Base-by-base conservation (phyloP, 306 rosid species). In the Dryas drummondii region DNA sequence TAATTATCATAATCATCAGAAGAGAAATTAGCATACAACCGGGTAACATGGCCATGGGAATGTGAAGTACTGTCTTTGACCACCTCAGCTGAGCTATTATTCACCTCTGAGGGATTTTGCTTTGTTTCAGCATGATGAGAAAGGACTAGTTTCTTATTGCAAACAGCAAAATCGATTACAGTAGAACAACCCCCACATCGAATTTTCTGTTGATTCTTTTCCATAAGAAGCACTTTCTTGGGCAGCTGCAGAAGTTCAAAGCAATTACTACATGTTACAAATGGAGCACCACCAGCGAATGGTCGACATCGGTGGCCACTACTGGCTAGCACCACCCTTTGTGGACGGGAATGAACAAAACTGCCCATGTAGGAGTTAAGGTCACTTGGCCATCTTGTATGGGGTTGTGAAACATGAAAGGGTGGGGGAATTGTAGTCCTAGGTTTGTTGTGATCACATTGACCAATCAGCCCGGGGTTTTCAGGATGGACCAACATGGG, bases 251-350 rank as follows among this genome's bases (percentile, higher is more conserved):
- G 85, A 76, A 96, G 68, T 83, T 89, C 97, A 79, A 84, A 92
- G 87, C 99, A 96, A 78, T 82, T 90, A 75, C 74, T 70, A 66
- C 99, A 96, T 12, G 97, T 79, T 52, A 96, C 73, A 84, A 96
- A 96, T 45, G 99, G 99, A 70, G 99, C 91, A 73, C 98, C 99
- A 53, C 96, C 92, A 16, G 92, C 90, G 51, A 96, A 64, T 64
- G 99, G 98, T 69, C 71, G 84, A 74, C 88, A 88, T 50, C 66
- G 91, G 57, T 77, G 82, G 32, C 81, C 78, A 76, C 87, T 82
- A 74, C 78, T 73, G 26, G 85, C 76, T 46, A 86, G 75, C 81
- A 78, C 78, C 27, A 76, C 84, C 87, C 88, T 91, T 11, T 83
- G 82, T 76, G 93, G 88, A 52, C 68, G 90, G 71, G 71, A 58